Evolutionary conservation across 208 protist genomes (phyloP), one percentile per base, ranked within the genome.

Genomic region (Leishmania braziliensis): DNA sequence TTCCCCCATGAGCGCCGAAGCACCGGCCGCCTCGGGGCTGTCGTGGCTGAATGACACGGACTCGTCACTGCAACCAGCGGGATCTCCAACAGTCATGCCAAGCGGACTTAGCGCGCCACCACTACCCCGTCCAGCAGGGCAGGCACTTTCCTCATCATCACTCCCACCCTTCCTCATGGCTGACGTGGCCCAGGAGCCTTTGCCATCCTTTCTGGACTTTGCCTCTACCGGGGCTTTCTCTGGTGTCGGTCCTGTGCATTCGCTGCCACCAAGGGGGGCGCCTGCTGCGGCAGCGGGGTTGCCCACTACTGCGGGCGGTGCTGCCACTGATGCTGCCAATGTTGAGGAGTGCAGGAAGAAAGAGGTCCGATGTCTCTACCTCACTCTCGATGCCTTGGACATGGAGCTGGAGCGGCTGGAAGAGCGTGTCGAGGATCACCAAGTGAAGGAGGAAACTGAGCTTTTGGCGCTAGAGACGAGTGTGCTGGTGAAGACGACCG

Each of bases 371-470:
- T 76, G 91, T 46, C 82, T 94, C 53, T 81, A 86, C 46, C 77
- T 83, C 16, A 89, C 89, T 0, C 70, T 93, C 53, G 84, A 88
- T 60, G 88, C 89, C 18, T 63, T 93, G 50, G 91, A 89, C 53
- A 81, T 86, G 82, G 91, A 95, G 80, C 65, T 88, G 63, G 65
- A 82, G 54, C 81, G 84, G 23, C 66, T 90, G 39, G 43, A 90
- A 12, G 82, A 82, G 50, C 76, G 80, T 18, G 63, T 95, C 26
- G 86, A 90, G 36, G 86, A 75, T 12, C 85, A 86, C 43, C 77
- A 89, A 71, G 86, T 93, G 74, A 90, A 88, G 74, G 81, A 91
- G 83, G 91, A 95, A 63, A 78, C 84, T 5, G 91, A 92, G 73
- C 82, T 95, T 63, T 85, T 89, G 29, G 80, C 88, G 48, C 75